Conservation (phyloP, 2,329 filamentous ascomycete genomes). For the Graphilbum fragrans region DNA sequence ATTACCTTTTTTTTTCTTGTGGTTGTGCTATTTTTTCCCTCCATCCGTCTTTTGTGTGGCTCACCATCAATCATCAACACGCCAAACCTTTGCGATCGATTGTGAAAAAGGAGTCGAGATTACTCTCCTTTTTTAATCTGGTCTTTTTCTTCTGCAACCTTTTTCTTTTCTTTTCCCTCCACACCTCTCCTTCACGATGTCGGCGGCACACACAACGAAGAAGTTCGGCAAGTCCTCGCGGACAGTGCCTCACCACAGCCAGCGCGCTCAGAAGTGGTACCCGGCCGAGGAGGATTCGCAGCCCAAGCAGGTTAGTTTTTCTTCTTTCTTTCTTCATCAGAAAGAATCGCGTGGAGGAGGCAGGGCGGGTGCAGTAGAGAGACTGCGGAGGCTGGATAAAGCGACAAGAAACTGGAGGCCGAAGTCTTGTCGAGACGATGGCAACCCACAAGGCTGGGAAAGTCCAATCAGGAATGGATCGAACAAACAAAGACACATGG, state of each 20-base stretch:
- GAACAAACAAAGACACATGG: background rate
- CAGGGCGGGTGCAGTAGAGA: no score
- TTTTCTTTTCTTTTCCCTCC: conserved; percentile 3
- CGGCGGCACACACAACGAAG: conserved; percentile 64
- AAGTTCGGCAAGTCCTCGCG: conserved; percentile 88
- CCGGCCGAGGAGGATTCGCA: conserved; percentile 81
- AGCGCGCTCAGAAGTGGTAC: conserved; percentile 99
- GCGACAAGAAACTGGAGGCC: no score
- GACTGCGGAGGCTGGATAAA: no score
- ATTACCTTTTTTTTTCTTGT: conserved; percentile 7
- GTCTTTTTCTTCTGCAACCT: conserved; percentile 4
- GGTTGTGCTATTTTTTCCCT: conserved; percentile 5
- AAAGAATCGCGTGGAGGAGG: no score
- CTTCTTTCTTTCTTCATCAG: no score
- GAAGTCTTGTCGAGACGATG: no score
- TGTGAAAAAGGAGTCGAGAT: conserved; percentile 3
- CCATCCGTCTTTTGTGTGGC: background rate
- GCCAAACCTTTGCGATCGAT: conserved; percentile 5
- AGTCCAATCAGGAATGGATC: no score
- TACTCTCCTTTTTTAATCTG: background rate
- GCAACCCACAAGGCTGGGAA: no score
- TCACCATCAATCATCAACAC: background rate
- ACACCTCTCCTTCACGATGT: conserved; percentile 41
- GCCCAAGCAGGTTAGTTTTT: conserved; percentile 80
- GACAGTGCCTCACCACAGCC: conserved; percentile 70